phyloP scores from a whole-genome alignment of 345 rosid species.

The Camelina hispida region DNA sequence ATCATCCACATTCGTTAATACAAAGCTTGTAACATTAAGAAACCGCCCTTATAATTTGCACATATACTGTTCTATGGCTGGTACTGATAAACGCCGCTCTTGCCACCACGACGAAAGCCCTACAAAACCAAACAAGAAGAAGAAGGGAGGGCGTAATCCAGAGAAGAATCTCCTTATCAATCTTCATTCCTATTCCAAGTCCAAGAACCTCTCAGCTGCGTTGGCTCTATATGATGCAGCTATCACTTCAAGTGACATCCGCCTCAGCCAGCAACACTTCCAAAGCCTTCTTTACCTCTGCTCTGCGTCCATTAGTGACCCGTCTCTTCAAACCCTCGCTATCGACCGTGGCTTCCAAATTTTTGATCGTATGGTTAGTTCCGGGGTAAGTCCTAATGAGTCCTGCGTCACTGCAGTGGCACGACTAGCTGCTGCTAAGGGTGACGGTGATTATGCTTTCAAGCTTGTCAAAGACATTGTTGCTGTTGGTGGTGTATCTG shows the following conservation, averaged over 20 bases:
- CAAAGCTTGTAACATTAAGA: conserved; percentile 37
- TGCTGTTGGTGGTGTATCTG: conserved; percentile 41
- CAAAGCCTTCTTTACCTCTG: conserved; percentile 78
- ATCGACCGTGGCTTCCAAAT: conserved; percentile 58
- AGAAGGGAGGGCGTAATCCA: conserved; percentile 50
- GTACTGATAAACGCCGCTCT: conserved; percentile 28
- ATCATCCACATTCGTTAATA: conserved; percentile 17
- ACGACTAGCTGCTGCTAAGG: conserved; percentile 71
- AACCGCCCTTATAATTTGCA: background rate
- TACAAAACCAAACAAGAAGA: conserved; percentile 49
- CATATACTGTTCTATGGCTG: conserved; percentile 42
- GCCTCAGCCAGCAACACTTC: conserved; percentile 63
- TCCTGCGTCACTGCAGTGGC: conserved; percentile 72
- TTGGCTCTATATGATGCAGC: conserved; percentile 68
- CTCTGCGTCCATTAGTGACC: conserved; percentile 42
- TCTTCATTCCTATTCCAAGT: conserved; percentile 70
- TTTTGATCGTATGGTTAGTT: conserved; percentile 61
- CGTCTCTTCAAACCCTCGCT: conserved; percentile 41
- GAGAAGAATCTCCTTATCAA: conserved; percentile 60
- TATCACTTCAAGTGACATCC: conserved; percentile 43
- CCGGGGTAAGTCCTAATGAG: conserved; percentile 62
- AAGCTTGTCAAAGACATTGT: conserved; percentile 61
- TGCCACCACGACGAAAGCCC: conserved; percentile 31
- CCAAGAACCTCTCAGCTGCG: conserved; percentile 68
- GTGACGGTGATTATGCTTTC: conserved; percentile 78